These are phyloP conservation scores for Zymoseptoria tritici DNA, from an alignment of 2,329 filamentous ascomycete genomes.

Conservation along the genomic window DNA sequence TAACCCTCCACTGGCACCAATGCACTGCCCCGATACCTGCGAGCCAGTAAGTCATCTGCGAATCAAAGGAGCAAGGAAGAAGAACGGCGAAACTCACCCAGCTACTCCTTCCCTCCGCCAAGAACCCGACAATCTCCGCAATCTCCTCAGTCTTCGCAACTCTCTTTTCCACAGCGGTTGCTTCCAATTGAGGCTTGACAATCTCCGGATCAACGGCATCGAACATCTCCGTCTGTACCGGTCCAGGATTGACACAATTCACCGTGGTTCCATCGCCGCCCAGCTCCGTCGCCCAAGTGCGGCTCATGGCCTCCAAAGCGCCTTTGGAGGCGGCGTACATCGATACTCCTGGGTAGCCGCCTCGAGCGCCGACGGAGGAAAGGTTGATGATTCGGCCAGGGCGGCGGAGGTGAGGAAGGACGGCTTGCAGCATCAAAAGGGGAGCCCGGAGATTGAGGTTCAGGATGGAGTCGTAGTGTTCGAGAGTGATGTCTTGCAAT, in stretches of 20 bases:
- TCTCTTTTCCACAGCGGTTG: constrained; percentile 46
- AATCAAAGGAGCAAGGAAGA: not conserved
- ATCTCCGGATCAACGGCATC: constrained; percentile 45
- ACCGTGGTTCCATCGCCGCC: constrained; percentile 52
- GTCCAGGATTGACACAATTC: constrained; percentile 54
- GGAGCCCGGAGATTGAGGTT: constrained; percentile 51
- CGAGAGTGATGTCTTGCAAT: constrained; percentile 35
- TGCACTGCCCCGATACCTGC: constrained; percentile 45
- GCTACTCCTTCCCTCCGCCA: constrained; percentile 37
- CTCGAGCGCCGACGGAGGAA: constrained; percentile 46
- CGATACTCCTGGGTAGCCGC: constrained; percentile 39
- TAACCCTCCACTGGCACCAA: constrained; percentile 48
- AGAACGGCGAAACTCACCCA: constrained; percentile 14
- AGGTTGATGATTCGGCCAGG: constrained; percentile 53
- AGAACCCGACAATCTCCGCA: constrained; percentile 48
- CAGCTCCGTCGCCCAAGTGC: constrained; percentile 53
- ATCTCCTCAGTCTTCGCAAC: constrained; percentile 49
- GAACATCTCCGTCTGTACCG: constrained; percentile 52
- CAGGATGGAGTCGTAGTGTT: constrained; percentile 49
- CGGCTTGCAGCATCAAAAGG: constrained; percentile 47
- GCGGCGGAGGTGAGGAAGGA: constrained; percentile 44
- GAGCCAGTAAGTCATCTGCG: not conserved
- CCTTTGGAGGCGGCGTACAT: constrained; percentile 53
- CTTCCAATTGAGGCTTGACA: constrained; percentile 43
- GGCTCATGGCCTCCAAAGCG: constrained; percentile 53